Conservation (phyloP, 106 monocot species). For the Narthecium ossifragum region DNA sequence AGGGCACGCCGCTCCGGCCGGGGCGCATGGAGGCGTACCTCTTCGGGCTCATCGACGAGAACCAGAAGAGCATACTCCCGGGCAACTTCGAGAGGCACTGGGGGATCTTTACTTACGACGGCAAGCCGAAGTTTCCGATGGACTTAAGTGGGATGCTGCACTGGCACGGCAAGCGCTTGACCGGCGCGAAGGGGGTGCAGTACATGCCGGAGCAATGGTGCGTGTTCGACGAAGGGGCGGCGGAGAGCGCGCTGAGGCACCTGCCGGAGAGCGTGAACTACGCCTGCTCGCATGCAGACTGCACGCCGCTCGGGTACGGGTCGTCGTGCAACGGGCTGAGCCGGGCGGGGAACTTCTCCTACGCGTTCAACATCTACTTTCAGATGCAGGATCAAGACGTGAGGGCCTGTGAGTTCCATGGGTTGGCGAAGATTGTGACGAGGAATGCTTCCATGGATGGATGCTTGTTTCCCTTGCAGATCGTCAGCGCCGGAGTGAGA, state of each 20-base stretch:
- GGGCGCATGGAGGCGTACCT: constrained; percentile 44
- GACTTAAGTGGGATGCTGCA: constrained; percentile 42
- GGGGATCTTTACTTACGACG: constrained; percentile 59
- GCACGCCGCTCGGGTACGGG: constrained; percentile 42
- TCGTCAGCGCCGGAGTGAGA: constrained; percentile 29
- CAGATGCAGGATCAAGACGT: constrained; percentile 63
- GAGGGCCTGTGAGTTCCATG: constrained; percentile 49
- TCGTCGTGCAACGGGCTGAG: constrained; percentile 44
- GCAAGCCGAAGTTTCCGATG: constrained; percentile 55
- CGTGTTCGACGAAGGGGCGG: constrained; percentile 25
- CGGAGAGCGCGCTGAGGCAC: constrained; percentile 5
- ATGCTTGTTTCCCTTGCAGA: constrained; percentile 55
- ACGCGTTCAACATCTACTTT: constrained; percentile 69
- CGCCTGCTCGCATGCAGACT: constrained; percentile 44
- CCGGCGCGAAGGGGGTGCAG: constrained; percentile 31
- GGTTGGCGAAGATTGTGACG: constrained; percentile 35
- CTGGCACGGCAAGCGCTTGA: constrained; percentile 18
- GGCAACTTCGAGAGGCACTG: constrained; percentile 67
- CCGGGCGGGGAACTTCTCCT: constrained; percentile 41
- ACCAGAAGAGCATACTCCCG: constrained; percentile 46
- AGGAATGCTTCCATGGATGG: constrained; percentile 25
- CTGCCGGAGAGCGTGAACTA: constrained; percentile 32
- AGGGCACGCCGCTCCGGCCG: constrained; percentile 48
- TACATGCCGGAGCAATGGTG: constrained; percentile 55
- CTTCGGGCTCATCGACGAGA: constrained; percentile 55